Evolutionary conservation across 2,329 filamentous ascomycete genomes (phyloP).

Genomic region (Pseudogymnoascus sp.): DNA sequence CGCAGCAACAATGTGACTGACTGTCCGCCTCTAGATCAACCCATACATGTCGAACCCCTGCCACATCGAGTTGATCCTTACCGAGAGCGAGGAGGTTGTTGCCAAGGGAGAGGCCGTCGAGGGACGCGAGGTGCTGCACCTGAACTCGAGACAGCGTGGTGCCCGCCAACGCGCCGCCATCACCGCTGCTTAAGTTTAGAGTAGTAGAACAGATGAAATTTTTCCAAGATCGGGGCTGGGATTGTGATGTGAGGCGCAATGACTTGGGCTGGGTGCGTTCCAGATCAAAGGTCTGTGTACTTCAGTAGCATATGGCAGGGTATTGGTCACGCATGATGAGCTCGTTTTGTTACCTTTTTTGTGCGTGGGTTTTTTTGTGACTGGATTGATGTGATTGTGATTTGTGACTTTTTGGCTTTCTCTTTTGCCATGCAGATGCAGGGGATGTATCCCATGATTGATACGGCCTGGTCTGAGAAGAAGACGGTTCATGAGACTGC

Average conservation of each 20-base stretch:
- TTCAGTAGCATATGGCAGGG: slow-evolving; percentile 25
- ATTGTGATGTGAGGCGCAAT: slow-evolving; percentile 3
- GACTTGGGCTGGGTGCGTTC: slow-evolving; percentile 6
- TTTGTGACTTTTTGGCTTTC: neutral
- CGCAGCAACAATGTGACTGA: slow-evolving; percentile 22
- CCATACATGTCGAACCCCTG: slow-evolving; percentile 99
- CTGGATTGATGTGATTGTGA: neutral
- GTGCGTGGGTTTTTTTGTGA: neutral
- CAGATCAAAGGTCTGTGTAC: slow-evolving; percentile 21
- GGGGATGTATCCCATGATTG: neutral
- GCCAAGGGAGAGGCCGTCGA: slow-evolving; percentile 72
- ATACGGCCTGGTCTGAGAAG: neutral
- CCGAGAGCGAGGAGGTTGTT: slow-evolving; percentile 92
- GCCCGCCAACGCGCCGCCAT: slow-evolving; percentile 54
- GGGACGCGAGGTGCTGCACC: slow-evolving; percentile 55
- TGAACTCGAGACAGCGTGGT: slow-evolving; percentile 91
- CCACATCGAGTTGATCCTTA: slow-evolving; percentile 99
- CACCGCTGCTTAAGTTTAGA: slow-evolving; percentile 36
- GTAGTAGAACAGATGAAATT: too few relatives aligned
- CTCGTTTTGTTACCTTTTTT: neutral
- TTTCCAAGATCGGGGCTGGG: neutral
- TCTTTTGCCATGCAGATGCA: neutral
- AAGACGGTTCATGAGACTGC: neutral
- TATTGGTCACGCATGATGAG: slow-evolving; percentile 12
- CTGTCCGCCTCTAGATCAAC: slow-evolving; percentile 88